Conservation (phyloP, 441 rosid genomes). For the Gossypium gossypioides region DNA sequence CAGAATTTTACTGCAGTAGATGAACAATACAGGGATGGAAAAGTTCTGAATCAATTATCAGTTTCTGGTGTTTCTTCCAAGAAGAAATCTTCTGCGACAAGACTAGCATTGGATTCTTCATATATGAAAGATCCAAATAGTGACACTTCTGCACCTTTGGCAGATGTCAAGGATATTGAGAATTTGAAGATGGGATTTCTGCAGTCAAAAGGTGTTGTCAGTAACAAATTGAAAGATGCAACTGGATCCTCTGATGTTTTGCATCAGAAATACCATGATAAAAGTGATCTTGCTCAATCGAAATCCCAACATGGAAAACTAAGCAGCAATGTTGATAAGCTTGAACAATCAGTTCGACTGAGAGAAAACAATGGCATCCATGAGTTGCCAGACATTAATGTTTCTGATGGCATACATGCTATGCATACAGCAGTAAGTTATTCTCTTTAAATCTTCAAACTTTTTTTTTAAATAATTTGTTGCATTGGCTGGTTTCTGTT, state of each 20-base stretch:
- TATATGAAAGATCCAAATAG: slow-evolving; percentile 39
- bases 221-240: slow-evolving; percentile 47
- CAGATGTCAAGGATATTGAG: slow-evolving; percentile 39
- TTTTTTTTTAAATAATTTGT: not conserved
- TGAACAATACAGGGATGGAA: slow-evolving; percentile 29
- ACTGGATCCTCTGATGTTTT: slow-evolving; percentile 35
- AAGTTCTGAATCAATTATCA: slow-evolving; percentile 37
- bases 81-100: slow-evolving; percentile 50
- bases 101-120: slow-evolving; percentile 31
- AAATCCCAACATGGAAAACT: slow-evolving; percentile 45
- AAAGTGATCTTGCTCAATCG: slow-evolving; percentile 34
- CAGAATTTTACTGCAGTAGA: slow-evolving; percentile 27
- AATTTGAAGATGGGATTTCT: slow-evolving; percentile 36
- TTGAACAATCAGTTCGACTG: slow-evolving; percentile 31
- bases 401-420: slow-evolving; percentile 42
- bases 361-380: slow-evolving; percentile 49
- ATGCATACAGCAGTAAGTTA: slow-evolving; percentile 50
- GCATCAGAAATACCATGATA: slow-evolving; percentile 48
- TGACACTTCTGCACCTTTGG: slow-evolving; percentile 28
- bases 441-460: not conserved
- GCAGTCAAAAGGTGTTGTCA: slow-evolving; percentile 30
- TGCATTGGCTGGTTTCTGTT: not conserved
- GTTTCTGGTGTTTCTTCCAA: slow-evolving; percentile 38
- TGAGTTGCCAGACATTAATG: slow-evolving; percentile 33
- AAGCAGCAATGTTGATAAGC: slow-evolving; percentile 24